phyloP scores from a whole-genome alignment of 345 rosid species.

The Psidium friedrichsthalianum region DNA sequence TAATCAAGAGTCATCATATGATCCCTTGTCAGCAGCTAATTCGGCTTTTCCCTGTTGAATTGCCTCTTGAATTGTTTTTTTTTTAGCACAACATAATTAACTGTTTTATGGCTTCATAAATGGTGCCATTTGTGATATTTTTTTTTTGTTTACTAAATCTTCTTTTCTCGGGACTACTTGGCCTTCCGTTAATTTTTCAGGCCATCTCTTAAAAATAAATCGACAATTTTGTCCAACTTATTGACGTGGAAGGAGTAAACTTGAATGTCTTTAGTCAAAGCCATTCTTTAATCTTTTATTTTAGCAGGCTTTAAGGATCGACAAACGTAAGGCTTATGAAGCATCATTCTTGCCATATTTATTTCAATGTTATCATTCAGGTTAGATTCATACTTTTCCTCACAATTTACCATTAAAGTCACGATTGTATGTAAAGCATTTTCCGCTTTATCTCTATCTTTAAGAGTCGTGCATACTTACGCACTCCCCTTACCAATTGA shows the following conservation, averaged over 20 bases:
- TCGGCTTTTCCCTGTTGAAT: neutral
- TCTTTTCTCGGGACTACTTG: neutral
- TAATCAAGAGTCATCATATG: neutral
- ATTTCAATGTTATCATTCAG: neutral
- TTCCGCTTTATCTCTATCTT: neutral
- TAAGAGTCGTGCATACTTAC: neutral
- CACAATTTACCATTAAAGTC: neutral
- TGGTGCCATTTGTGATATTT: neutral
- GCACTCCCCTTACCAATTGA: neutral
- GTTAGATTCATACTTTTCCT: neutral
- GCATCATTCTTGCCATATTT: neutral
- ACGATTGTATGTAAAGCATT: neutral
- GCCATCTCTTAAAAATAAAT: neutral
- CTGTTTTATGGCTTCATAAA: neutral
- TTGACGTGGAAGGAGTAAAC: neutral
- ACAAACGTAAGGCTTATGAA: neutral
- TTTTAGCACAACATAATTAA: neutral
- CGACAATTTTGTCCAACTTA: neutral
- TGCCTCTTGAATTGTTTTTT: neutral
- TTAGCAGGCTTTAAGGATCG: neutral
- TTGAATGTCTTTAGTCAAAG: neutral
- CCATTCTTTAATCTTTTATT: neutral
- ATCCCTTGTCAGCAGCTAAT: neutral
- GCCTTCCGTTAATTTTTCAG: neutral
- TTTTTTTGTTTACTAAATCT: neutral